Evolutionary conservation across 495 filamentous ascomycete genomes (phyloP).

Genomic region (Lepraria neglecta): DNA sequence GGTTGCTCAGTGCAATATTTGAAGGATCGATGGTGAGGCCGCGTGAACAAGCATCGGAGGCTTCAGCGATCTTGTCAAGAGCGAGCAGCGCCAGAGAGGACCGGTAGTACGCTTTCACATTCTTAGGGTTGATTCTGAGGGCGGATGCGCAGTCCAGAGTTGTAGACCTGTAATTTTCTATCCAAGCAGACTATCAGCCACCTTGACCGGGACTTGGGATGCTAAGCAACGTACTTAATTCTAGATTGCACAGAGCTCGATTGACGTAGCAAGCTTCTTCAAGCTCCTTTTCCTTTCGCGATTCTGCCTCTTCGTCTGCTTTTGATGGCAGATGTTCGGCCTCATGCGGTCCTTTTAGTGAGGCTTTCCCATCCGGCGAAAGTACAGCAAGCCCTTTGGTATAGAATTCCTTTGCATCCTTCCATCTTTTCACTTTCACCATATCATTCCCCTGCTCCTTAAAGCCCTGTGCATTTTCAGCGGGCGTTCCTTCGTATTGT

Average conservation of each 20-base stretch:
- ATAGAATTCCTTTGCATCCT: slow-evolving; percentile 87
- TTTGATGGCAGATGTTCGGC: slow-evolving; percentile 17
- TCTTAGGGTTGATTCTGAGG: slow-evolving; percentile 66
- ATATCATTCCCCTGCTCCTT: slow-evolving; percentile 87
- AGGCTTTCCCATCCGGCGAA: slow-evolving; percentile 46
- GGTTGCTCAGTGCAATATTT: slow-evolving; percentile 51
- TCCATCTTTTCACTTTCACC: slow-evolving; percentile 65
- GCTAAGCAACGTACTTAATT: slow-evolving; percentile 48
- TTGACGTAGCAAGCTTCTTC: slow-evolving; percentile 78
- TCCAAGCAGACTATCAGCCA: not conserved
- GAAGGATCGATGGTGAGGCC: slow-evolving; percentile 62
- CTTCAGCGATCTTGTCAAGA: slow-evolving; percentile 65
- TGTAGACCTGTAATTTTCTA: slow-evolving; percentile 77
- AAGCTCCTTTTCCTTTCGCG: slow-evolving; percentile 49
- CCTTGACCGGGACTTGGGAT: slow-evolving; percentile 1
- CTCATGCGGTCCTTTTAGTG: slow-evolving; percentile 36
- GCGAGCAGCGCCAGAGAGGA: slow-evolving; percentile 67
- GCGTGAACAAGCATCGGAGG: slow-evolving; percentile 63
- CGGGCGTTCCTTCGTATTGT: slow-evolving; percentile 83
- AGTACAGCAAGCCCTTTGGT: slow-evolving; percentile 70
- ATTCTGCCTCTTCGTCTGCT: slow-evolving; percentile 42
- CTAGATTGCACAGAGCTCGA: slow-evolving; percentile 78
- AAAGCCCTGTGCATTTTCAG: slow-evolving; percentile 72
- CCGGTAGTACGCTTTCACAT: slow-evolving; percentile 86
- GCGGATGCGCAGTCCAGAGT: slow-evolving; percentile 76